Evolutionary conservation across 768 basidiomycete species (phyloP), one percentile per base, ranked within the genome.

Genomic region (Agrocybe chaxingu): DNA sequence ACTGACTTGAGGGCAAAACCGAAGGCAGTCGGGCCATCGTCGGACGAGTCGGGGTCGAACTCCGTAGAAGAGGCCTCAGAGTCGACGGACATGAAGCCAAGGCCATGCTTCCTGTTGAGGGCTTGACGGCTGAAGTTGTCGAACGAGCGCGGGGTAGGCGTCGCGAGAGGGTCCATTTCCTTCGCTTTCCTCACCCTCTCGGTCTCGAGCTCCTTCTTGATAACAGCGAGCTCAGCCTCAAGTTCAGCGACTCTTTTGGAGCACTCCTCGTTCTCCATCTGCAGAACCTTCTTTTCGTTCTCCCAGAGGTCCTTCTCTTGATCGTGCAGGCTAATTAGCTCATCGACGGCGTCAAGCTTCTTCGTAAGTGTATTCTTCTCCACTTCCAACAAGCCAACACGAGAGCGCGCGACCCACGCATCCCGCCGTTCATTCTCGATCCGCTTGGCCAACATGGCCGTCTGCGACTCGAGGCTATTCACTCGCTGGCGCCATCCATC

Each of bases 401-500:
- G 81, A 40, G 91, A 91, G 10, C 88, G 77, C n/a, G 89, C 84
- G 36, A 92, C 78, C 85, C 88, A 92, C 2, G 85, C 85, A 50
- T 94, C 92, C 47, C 84, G 78, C 19, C 89, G 77, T 69, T 93
- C 91, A n/a, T 70, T 74, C 40, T 92, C 89, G 10, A 92, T 76
- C 8, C 87, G 74, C 52, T 79, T 80, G 19, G 81, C 77, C 44
- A 96, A 78, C 34, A 84, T 70, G 37, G 74, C 71, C 18, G 83
- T 68, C 57, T 85, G 84, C 48, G 80, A 84, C 58, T 96, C 90
- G 58, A 91, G 74, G 60, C 89, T 86, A 10, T 73, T 74, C 42
- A 93, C 88, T 18, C 94, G 78, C 32, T 69, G 76, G 53, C 89
- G 78, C 92, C 93, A 96, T 0, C 87, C 89, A 56, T 92, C 87